A percentile compares a stretch with the other conserved stretches of the same genome.
Evolutionary conservation across 2,329 filamentous ascomycete genomes (phyloP).

Genomic region (Nectriaceae sp.): DNA sequence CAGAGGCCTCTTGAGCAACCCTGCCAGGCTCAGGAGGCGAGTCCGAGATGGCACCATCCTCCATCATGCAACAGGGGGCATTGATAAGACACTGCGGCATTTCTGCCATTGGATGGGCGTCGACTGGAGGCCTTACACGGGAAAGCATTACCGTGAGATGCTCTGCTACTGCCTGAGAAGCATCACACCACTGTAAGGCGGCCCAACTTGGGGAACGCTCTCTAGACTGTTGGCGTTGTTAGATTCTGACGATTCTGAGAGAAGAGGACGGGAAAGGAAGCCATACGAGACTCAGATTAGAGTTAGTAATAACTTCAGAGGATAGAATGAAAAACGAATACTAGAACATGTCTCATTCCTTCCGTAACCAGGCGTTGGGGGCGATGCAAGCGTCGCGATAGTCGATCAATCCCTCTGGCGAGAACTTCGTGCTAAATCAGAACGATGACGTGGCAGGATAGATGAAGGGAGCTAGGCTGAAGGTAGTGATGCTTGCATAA

Average conservation of each 20-base stretch:
- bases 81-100: conserved; percentile 9
- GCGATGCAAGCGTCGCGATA: neutral
- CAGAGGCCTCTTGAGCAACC: conserved; percentile 1
- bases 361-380: conserved; percentile 3
- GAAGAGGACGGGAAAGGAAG: conserved; percentile 1
- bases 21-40: conserved; percentile 1
- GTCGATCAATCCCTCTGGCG: neutral
- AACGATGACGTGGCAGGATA: conserved; percentile 5
- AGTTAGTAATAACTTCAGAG: conserved; percentile 1
- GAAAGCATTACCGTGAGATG: neutral
- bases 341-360: conserved; percentile 1
- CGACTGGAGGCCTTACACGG: conserved; percentile 5
- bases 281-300: conserved; percentile 1
- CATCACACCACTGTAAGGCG: conserved; percentile 1
- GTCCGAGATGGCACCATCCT: conserved; percentile 7
- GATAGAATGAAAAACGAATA: neutral
- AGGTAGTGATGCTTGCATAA: conserved; percentile 1
- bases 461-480: neutral
- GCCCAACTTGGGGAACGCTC: neutral
- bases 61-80: conserved; percentile 5
- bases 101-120: conserved; percentile 10
- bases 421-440: neutral
- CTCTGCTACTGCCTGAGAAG: conserved; percentile 3
- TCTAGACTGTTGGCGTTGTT: conserved; percentile 6
- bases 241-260: too few relatives aligned